Evolutionary conservation across 345 rosid genomes (phyloP), one percentile per base, ranked within the genome.

Genomic region (Melaleuca quinquenervia): DNA sequence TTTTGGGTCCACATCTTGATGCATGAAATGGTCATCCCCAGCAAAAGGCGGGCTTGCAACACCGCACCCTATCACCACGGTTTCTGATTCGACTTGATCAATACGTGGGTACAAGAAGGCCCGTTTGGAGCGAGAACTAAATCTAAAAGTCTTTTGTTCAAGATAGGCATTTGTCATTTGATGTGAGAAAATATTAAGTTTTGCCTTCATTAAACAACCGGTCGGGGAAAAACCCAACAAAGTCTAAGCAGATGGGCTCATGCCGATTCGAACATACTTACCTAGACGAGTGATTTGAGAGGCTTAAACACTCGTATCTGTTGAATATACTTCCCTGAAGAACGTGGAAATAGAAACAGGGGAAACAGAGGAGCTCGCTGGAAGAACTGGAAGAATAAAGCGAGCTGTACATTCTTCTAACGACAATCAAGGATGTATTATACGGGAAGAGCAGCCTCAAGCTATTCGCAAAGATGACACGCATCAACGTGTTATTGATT

Each of bases 121-220:
- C 1, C 5, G 1, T 64, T 1, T 0, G 6, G 2, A 29, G 75
- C 1, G 11, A 32, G 76, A 64, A 18, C 18, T 6, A 0, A 32
- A 21, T 64, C 45, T 8, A 16, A 64, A 64, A 64, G 24, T 64
- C 45, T 5, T 32, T 64, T 64, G 45, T 64, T 24, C 1, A 32
- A 0, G 45, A 22, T 32, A 41, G 12, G 9, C 45, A 16, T 64
- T 32, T 16, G 6, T 18, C 78, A 64, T 10, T 16, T 64, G 45
- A 5, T 3, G 16, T 32, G 14, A 29, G 44, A 62, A 29, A 62
- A 29, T 62, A 62, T 62, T 18, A 18, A 20, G 20, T 15, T 62
- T 62, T 29, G 15, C 29, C 78, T 32, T 64, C 22, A 1, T 32
- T 32, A 32, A 32, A 32, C 3, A 8, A 18, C 3, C 6, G 1